Conservation (phyloP, 768 basidiomycete species). For the Ramaria sp. region DNA sequence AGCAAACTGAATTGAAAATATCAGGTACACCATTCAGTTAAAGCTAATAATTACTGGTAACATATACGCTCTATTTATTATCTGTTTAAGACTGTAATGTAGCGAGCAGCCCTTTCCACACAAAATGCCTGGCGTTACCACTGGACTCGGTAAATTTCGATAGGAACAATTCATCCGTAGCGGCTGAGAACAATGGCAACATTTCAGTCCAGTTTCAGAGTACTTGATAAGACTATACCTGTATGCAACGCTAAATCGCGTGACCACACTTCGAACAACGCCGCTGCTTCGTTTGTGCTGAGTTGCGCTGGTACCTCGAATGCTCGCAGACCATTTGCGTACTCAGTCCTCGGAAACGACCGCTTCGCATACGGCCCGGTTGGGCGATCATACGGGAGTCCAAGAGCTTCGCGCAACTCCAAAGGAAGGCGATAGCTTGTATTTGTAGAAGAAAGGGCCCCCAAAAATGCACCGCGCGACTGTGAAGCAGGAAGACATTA, state of each 20-base stretch:
- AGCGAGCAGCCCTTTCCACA: slow-evolving; percentile 45
- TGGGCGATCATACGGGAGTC: slow-evolving; percentile 29
- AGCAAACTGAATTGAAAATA: too few species aligned
- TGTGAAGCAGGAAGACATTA: neutral
- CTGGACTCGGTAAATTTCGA: slow-evolving; percentile 66
- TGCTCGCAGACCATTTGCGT: slow-evolving; percentile 43
- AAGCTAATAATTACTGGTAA: too few species aligned
- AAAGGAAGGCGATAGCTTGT: slow-evolving; percentile 46
- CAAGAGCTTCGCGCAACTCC: slow-evolving; percentile 57
- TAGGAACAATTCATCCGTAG: slow-evolving; percentile 64
- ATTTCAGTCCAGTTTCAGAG: neutral
- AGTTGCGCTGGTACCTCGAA: slow-evolving; percentile 48
- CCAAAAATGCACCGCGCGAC: slow-evolving; percentile 57
- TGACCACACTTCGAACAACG: slow-evolving; percentile 70
- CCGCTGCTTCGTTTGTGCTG: slow-evolving; percentile 55
- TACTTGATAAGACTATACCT: slow-evolving; percentile 20
- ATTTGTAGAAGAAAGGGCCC: slow-evolving; percentile 55
- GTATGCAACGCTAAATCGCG: slow-evolving; percentile 45
- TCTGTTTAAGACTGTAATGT: slow-evolving; percentile 9
- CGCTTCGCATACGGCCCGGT: slow-evolving; percentile 48
- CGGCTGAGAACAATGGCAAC: neutral
- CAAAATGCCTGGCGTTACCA: slow-evolving; percentile 75
- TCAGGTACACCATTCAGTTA: too few species aligned
- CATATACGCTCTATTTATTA: too few species aligned
- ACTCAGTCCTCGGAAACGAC: slow-evolving; percentile 35